Evolutionary conservation across 768 basidiomycete genomes (phyloP).

Genomic region (Boletus insuetus): DNA sequence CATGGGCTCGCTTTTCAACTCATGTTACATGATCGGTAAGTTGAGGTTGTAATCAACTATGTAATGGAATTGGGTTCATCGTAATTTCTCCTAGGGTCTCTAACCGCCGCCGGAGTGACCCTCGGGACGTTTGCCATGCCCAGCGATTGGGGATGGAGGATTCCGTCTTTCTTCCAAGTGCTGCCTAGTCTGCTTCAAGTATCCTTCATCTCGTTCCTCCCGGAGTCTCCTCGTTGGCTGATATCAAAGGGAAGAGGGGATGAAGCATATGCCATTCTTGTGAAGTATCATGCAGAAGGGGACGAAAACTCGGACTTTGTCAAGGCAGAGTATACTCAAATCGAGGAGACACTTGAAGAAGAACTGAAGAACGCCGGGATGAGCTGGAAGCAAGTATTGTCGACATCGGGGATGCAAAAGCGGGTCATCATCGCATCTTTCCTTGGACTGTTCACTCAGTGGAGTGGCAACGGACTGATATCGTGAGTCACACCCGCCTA

Average conservation of each 20-base stretch:
- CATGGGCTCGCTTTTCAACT: neutral
- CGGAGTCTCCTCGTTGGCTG: slow-evolving; percentile 66
- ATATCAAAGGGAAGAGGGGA: slow-evolving; percentile 51
- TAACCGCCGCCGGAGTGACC: slow-evolving; percentile 47
- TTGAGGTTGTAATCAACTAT: neutral
- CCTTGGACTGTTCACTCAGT: slow-evolving; percentile 9
- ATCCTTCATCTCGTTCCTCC: slow-evolving; percentile 52
- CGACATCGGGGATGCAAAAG: slow-evolving; percentile 12
- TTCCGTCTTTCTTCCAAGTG: slow-evolving; percentile 55
- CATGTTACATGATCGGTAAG: slow-evolving; percentile 4
- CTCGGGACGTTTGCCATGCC: slow-evolving; percentile 62
- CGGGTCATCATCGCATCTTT: slow-evolving; percentile 12
- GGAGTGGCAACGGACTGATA: slow-evolving; percentile 9
- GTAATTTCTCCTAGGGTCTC: slow-evolving; percentile 1
- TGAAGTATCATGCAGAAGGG: slow-evolving; percentile 61
- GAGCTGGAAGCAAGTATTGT: neutral
- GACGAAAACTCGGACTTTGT: slow-evolving; percentile 49
- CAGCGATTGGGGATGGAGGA: slow-evolving; percentile 63
- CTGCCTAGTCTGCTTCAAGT: slow-evolving; percentile 53
- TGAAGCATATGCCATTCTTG: slow-evolving; percentile 47
- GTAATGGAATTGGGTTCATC: too few species aligned
- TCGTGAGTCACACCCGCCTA: neutral
- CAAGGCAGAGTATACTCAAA: slow-evolving; percentile 55
- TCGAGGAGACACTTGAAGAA: slow-evolving; percentile 49
- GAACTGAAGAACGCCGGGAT: slow-evolving; percentile 5